Conservation (phyloP, 106 monocot species). For the Dendrobium huoshanense region DNA sequence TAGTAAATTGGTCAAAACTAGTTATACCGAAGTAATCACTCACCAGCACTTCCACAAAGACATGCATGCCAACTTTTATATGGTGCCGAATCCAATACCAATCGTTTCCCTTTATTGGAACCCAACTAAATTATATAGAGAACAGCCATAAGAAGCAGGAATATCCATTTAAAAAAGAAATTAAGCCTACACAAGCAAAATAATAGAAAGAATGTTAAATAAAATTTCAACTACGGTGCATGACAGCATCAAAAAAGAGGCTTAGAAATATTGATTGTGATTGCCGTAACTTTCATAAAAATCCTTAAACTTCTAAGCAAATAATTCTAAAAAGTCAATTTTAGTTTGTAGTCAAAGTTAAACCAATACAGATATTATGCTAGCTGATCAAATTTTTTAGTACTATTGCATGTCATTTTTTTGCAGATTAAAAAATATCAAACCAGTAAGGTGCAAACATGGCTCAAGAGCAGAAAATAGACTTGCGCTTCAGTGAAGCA, state of each 20-base stretch:
- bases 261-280: not conserved
- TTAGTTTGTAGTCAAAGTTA: not conserved
- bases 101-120: conserved; percentile 98
- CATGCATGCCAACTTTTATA: conserved; percentile 92
- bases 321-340: not conserved
- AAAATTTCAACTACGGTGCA: not conserved
- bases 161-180: not conserved
- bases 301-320: not conserved
- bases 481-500: no score
- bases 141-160: not conserved
- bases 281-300: not conserved
- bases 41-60: conserved; percentile 86
- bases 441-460: not conserved
- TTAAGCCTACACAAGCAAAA: not conserved
- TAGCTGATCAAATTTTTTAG: not conserved
- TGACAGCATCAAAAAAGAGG: not conserved
- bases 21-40: conserved; percentile 15
- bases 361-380: not conserved
- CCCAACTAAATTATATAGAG: conserved; percentile 57
- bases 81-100: conserved; percentile 99
- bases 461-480: not conserved
- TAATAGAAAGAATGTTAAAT: not conserved
- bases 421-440: not conserved
- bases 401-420: not conserved
- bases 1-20: not conserved